These are phyloP conservation scores for Blastobotrys peoriensis DNA, from an alignment of 805 yeast species.

Conservation along the genomic window DNA sequence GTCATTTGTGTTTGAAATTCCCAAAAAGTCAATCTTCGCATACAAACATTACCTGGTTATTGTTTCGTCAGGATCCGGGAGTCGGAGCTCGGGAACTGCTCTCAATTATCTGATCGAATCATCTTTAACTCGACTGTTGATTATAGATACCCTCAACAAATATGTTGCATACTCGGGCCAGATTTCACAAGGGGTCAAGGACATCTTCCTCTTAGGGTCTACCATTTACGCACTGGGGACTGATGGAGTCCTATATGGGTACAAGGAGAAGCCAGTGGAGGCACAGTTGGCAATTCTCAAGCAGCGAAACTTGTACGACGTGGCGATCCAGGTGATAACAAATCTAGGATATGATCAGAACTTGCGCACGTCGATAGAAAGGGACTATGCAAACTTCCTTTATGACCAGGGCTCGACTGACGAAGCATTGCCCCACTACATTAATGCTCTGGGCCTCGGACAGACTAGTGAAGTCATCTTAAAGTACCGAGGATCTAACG, in stretches of 20 bases:
- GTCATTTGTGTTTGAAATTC: constrained; percentile 49
- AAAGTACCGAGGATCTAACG: constrained; percentile 71
- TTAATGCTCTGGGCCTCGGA: constrained; percentile 48
- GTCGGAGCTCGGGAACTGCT: constrained; percentile 18
- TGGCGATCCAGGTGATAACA: constrained; percentile 65
- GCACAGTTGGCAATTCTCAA: constrained; percentile 64
- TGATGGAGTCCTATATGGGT: constrained; percentile 67
- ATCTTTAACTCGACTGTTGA: constrained; percentile 49
- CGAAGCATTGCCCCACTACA: constrained; percentile 70
- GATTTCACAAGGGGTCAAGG: constrained; percentile 57
- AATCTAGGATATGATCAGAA: constrained; percentile 27
- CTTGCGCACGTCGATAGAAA: constrained; percentile 38
- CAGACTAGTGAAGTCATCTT: constrained; percentile 73
- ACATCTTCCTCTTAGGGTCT: constrained; percentile 51
- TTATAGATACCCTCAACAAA: constrained; percentile 66
- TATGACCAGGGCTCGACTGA: constrained; percentile 59
- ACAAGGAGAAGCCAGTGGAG: constrained; percentile 60
- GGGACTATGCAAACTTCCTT: constrained; percentile 64
- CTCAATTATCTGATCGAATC: constrained; percentile 19
- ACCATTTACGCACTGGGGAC: constrained; percentile 57
- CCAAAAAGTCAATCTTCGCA: constrained; percentile 47
- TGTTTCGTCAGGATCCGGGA: constrained; percentile 42
- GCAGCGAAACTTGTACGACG: constrained; percentile 61
- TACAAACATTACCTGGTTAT: constrained; percentile 52
- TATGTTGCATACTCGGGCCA: constrained; percentile 64